Base-by-base conservation (phyloP, 2,329 filamentous ascomycete species). In the Penicillium sp. region DNA sequence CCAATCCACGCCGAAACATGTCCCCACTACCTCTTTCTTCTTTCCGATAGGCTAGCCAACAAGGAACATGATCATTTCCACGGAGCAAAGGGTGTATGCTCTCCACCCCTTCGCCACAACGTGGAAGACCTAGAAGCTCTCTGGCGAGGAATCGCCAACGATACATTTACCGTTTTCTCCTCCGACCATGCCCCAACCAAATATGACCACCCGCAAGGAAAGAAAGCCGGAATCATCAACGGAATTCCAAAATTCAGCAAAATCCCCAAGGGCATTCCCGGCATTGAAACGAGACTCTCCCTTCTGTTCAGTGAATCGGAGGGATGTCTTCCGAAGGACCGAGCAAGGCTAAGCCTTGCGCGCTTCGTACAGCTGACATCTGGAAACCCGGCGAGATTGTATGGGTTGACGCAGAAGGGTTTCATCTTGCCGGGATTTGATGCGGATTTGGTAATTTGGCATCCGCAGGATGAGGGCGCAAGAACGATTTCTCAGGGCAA, bases 1-100 rank as follows among this genome's bases (percentile, higher is more conserved):
- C 52, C 52, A 11, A 41, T 55, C 14, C 37, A 55, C 33, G 52
- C 52, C 1, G 52, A 55, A 24, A 55, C 52, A 19, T 55, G 52
- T 49, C 52, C 52, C 6, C 52, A 55, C n/a, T 55, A 55, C 21
- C 26, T 48, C 14, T 55, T 49, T 14, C 27, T 55, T 2, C 19
- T 44, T 3, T 44, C 33, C 7, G 35, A 44, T 11, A 24, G 19
- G 11, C 10, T 55, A 11, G 51, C 43, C 19, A 39, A 47, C 16
- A 21, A 47, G 5, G 45, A 49, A 11, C 44, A 54, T n/a, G 44
- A 48, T 19, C 29, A 37, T 29, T 55, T 55, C 26, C 33, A 55
- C 16, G 46, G 52, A 5, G 52, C 52, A 9, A 55, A 55, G 26
- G 45, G 45, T 16, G 45, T 55, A 3, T 55, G 52, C 37, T 55